A percentile compares a stretch with the other conserved stretches of the same genome.
phyloP scores from a whole-genome alignment of 352 stramenopile species.

The Globisporangium lucens region DNA sequence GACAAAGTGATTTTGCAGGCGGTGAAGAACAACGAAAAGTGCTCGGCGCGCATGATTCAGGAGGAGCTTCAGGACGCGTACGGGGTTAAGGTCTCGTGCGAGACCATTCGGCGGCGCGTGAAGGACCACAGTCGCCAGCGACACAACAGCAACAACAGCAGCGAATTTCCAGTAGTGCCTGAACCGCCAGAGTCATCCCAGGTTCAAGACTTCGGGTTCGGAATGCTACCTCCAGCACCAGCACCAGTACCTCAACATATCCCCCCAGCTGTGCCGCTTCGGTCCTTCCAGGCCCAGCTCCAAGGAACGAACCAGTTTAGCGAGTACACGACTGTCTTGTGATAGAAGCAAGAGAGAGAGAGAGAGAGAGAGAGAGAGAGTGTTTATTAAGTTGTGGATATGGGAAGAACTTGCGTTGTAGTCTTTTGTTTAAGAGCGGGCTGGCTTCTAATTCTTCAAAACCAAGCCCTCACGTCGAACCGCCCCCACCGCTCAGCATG shows the following conservation, averaged over 20 bases:
- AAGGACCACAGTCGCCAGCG: conserved; percentile 53
- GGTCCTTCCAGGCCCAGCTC: conserved; percentile 16
- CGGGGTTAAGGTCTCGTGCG: conserved; percentile 58
- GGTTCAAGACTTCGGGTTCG: background rate
- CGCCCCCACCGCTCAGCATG: conserved; percentile 2
- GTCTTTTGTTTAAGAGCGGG: too few relatives aligned
- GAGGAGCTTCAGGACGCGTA: conserved; percentile 43
- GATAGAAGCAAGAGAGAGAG: background rate
- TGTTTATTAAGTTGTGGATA: background rate
- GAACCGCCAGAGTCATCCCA: background rate
- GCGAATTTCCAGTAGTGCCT: too few relatives aligned
- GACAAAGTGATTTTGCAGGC: conserved; percentile 66
- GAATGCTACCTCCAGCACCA: background rate
- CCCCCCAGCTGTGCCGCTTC: background rate
- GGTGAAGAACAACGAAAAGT: conserved; percentile 52
- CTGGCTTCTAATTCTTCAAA: too few relatives aligned
- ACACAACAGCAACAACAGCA: background rate
- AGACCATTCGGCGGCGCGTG: conserved; percentile 65
- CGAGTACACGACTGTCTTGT: conserved; percentile 6
- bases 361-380: too few relatives aligned
- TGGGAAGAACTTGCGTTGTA: too few relatives aligned
- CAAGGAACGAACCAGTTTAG: conserved; percentile 3
- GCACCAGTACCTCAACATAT: background rate
- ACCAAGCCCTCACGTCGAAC: too few relatives aligned
- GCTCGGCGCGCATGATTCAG: conserved; percentile 58